Percentiles rank a stretch among this genome's conserved stretches.
Evolutionary conservation across 768 basidiomycete genomes (phyloP).

Genomic region (Clitopilus hobsonii): DNA sequence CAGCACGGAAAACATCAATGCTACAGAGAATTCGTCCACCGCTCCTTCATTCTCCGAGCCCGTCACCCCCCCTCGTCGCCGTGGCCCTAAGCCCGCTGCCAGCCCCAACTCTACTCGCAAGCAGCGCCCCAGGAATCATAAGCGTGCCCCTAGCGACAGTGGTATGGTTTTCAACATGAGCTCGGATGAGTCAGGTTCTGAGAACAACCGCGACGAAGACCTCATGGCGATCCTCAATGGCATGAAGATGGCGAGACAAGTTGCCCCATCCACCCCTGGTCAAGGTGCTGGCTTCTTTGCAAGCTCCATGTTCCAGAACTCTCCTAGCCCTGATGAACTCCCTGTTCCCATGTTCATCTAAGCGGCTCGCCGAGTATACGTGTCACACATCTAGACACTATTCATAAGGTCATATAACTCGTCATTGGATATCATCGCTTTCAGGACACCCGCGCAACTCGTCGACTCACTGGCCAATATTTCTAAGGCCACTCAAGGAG

Average conservation of each 20-base stretch:
- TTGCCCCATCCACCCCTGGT: background rate
- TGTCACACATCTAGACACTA: background rate
- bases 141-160: conserved; percentile 65
- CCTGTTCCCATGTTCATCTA: conserved; percentile 61
- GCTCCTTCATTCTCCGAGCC: conserved; percentile 32
- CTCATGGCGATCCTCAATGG: conserved; percentile 22
- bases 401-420: conserved; percentile 3
- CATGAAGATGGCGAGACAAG: conserved; percentile 1
- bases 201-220: conserved; percentile 28
- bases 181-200: conserved; percentile 46
- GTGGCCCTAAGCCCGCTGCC: conserved; percentile 25
- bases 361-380: conserved; percentile 11
- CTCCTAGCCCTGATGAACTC: conserved; percentile 77
- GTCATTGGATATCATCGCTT: conserved; percentile 11
- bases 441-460: conserved; percentile 17
- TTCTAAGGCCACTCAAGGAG: background rate
- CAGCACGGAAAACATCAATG: conserved; percentile 43
- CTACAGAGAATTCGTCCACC: conserved; percentile 17
- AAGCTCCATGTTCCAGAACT: conserved; percentile 83
- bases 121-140: conserved; percentile 35
- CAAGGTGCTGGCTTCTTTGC: conserved; percentile 54
- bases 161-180: conserved; percentile 61
- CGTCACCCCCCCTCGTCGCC: conserved; percentile 51
- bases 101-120: conserved; percentile 43
- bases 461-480: background rate